A percentile compares a stretch with the other conserved stretches of the same genome.
phyloP scores from a whole-genome alignment of 345 rosid genomes.

The Cochlearia excelsa region DNA sequence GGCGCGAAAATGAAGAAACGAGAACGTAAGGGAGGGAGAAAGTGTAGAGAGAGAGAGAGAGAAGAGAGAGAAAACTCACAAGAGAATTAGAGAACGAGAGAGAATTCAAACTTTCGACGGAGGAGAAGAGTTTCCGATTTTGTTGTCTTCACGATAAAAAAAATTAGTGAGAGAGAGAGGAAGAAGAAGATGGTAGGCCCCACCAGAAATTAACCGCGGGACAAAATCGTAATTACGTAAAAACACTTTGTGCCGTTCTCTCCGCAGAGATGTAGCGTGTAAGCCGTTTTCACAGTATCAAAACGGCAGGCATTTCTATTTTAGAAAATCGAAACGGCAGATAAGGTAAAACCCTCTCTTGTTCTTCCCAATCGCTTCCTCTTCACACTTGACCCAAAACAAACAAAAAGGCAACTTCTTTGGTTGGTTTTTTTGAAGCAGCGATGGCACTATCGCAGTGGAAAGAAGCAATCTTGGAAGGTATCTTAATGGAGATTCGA shows the following conservation, averaged over 20 bases:
- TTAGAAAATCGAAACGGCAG: too few species aligned
- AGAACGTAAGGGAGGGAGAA: slow-evolving; percentile 1
- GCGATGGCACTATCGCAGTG: slow-evolving; percentile 36
- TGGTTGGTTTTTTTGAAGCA: slow-evolving; percentile 2
- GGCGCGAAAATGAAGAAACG: slow-evolving; percentile 20
- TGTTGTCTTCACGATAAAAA: slow-evolving; percentile 9
- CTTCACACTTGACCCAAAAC: too few species aligned
- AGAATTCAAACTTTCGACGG: background rate
- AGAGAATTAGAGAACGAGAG: slow-evolving; percentile 26
- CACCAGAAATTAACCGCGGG: background rate
- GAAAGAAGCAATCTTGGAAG: slow-evolving; percentile 44
- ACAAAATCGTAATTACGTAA: background rate
- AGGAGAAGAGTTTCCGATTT: slow-evolving; percentile 19
- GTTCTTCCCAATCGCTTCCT: too few species aligned
- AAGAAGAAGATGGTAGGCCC: background rate
- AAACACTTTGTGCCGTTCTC: too few species aligned
- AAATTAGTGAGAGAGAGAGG: slow-evolving; percentile 13
- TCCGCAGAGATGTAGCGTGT: too few species aligned
- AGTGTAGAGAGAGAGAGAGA: slow-evolving; percentile 11
- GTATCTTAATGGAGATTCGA: slow-evolving; percentile 37
- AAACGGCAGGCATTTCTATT: too few species aligned
- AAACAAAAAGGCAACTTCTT: background rate
- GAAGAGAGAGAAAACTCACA: slow-evolving; percentile 23
- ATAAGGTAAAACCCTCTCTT: too few species aligned
- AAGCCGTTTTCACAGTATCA: too few species aligned